Base-by-base conservation (phyloP, 495 filamentous ascomycete species). In the Talaromyces adpressus region DNA sequence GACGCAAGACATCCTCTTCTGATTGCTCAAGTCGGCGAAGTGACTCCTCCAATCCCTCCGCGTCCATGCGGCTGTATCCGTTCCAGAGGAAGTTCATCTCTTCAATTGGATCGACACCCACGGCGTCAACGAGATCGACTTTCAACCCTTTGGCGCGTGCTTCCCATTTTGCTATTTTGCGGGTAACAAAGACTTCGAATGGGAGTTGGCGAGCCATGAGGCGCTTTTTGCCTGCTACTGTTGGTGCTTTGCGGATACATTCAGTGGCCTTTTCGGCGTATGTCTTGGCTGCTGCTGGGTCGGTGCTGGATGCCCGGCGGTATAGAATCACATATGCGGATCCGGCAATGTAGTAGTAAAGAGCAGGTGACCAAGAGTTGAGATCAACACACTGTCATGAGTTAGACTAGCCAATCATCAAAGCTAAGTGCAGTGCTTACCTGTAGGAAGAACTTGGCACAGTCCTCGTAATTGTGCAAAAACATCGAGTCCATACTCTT, bases 21-120 rank as follows among this genome's bases (percentile, higher is more conserved):
- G 80, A 82, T 91, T 91, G 97, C 4, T 82, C 77, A 6, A 97
- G 73, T 11, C 79, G 78, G 6, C 70, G 70, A 18, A 92, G 68
- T 2, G 87, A 90, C 29, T 79, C 76, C 53, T 91, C 81, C 16
- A 96, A 77, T 64, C 91, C 83, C 2, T 74, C 72, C 6, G 73
- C 64, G 22, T 80, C 78, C 90, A 96, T 94, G 47, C 91, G 85
- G 74, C 90, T 95, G 65, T 81, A 75, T n/a, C 81, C 81, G 68
- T 84, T 92, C 94, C 94, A 98, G 68, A 98, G 86, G 72, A 93
- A 96, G n/a, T 90, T 86, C 92, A 98, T 97, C 76, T 98, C 94
- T 69, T 92, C 86, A 2, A 91, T 72, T 0, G 94, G 95, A 65
- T 87, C 89, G 7, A 93, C 85, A 22, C 92, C 92, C 29, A 96